Evolutionary conservation across 176 grass and related monocot genomes (phyloP), one percentile per base, ranked within the genome.

Genomic region (Saccharum officinarum): DNA sequence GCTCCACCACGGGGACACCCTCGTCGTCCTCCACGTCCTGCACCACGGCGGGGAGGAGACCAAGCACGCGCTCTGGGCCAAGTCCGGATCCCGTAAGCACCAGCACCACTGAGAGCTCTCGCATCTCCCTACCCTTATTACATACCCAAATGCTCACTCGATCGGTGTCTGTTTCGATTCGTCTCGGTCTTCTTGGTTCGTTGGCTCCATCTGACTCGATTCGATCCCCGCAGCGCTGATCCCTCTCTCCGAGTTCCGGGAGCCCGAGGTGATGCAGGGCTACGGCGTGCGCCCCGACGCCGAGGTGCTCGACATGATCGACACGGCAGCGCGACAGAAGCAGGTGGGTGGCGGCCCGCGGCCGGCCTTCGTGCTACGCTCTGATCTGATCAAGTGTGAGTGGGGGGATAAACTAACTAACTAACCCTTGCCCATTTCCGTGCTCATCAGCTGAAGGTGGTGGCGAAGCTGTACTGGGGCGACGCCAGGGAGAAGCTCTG

Each of bases 401-500:
- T 46, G 17, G 18, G 30, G 30, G 71, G n/a, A n/a, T n/a, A n/a
- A n/a, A 42, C 1, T 1, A 45, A 50, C 47, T 50, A 44, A 11
- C 71, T 28, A 14, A n/a, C 3, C 14, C 39, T 33, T 83, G 12
- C 18, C 4, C 12, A 6, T 67, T 69, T 34, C 57, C 69, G 13
- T 26, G 6, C 42, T 62, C 23, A 70, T 55, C 83, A 98, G 92
- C 90, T 86, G 0, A 90, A 54, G 39, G 86, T 98, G 42, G 79
- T 95, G 76, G 76, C 87, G 3, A 98, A 98, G 91, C 66, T 98
- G 45, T 93, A 95, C 89, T 95, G 95, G 95, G 95, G 95, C 50
- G 95, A 98, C 80, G 86, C 95, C 71, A 93, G 95, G 89, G 95
- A 98, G 87, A 95, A 91, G 82, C 91, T 98, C 70, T 93, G 90